Evolutionary conservation across 2,329 filamentous ascomycete genomes (phyloP).

Genomic region (Aspergillus sp.): DNA sequence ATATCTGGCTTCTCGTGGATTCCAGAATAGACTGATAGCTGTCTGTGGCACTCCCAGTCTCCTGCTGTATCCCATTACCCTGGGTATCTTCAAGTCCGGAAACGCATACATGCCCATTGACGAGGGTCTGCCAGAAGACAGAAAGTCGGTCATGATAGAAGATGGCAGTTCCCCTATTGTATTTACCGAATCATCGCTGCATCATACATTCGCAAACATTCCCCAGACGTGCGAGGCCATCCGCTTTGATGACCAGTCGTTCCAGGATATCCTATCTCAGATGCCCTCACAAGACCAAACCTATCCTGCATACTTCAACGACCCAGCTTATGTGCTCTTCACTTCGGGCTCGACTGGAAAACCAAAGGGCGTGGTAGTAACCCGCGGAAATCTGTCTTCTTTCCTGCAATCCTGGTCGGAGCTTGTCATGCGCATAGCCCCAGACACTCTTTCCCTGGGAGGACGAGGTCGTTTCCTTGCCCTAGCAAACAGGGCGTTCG

Average conservation of each 20-base stretch:
- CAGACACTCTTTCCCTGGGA: conserved; percentile 24
- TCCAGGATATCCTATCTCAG: conserved; percentile 12
- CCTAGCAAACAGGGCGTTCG: conserved; percentile 34
- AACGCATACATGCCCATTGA: conserved; percentile 37
- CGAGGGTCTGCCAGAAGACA: conserved; percentile 29
- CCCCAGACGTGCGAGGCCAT: conserved; percentile 22
- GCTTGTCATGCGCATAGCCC: conserved; percentile 25
- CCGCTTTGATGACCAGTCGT: conserved; percentile 22
- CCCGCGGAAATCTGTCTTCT: conserved; percentile 47
- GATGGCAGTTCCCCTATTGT: conserved; percentile 30
- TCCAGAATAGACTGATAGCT: conserved; percentile 28
- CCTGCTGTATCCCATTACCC: conserved; percentile 26
- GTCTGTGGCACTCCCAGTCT: conserved; percentile 25
- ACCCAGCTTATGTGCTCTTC: conserved; percentile 65
- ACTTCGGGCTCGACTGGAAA: conserved; percentile 94
- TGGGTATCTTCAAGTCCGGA: conserved; percentile 36
- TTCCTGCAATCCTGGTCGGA: conserved; percentile 32
- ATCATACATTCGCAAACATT: conserved; percentile 15
- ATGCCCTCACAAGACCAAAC: conserved; percentile 19
- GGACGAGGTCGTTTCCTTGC: conserved; percentile 33
- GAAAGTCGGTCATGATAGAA: conserved; percentile 29
- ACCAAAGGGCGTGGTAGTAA: conserved; percentile 95
- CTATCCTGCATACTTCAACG: conserved; percentile 17
- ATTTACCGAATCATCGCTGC: conserved; percentile 27
- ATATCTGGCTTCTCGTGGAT: conserved; percentile 22